Conservation (phyloP, 192 early-diverging fungal genomes). For the Pilaira anomala region DNA sequence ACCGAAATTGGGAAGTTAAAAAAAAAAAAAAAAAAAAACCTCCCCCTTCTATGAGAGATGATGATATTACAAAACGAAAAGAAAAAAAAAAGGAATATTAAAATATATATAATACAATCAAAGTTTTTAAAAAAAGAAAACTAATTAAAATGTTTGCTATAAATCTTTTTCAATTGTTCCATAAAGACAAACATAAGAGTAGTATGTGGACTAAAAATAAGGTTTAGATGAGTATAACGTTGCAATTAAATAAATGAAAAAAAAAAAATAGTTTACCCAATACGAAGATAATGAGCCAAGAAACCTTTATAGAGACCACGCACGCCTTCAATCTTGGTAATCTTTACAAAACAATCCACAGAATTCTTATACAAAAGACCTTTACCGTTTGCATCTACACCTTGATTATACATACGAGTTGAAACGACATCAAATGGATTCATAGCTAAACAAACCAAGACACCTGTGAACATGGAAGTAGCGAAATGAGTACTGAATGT, state of each 20-base stretch:
- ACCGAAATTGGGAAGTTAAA: no score
- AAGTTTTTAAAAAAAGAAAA: conserved; percentile 6
- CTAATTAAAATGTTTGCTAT: conserved; percentile 18
- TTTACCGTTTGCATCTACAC: conserved; percentile 53
- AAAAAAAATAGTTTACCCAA: conserved; percentile 59
- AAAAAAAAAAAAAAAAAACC: no score
- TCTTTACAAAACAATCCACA: conserved; percentile 86
- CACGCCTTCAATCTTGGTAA: conserved; percentile 75
- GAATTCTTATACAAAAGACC: conserved; percentile 80
- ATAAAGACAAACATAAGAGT: conserved; percentile 89
- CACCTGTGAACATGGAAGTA: conserved; percentile 74
- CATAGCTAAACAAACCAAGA: conserved; percentile 88
- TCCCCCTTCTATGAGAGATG: no score
- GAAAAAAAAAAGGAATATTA: no score
- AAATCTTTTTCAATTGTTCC: conserved; percentile 60
- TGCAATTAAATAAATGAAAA: not conserved
- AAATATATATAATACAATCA: no score
- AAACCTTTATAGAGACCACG: conserved; percentile 90
- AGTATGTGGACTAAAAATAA: conserved; percentile 72
- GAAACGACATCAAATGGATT: conserved; percentile 97
- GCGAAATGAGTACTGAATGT: conserved; percentile 68
- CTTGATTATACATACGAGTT: conserved; percentile 94
- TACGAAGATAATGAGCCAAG: conserved; percentile 83
- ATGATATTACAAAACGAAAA: no score
- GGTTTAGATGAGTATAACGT: conserved; percentile 1